A percentile compares a stretch with the other conserved stretches of the same genome.
Evolutionary conservation across 2,329 filamentous ascomycete genomes (phyloP).

Genomic region (Fusarium beomiforme): DNA sequence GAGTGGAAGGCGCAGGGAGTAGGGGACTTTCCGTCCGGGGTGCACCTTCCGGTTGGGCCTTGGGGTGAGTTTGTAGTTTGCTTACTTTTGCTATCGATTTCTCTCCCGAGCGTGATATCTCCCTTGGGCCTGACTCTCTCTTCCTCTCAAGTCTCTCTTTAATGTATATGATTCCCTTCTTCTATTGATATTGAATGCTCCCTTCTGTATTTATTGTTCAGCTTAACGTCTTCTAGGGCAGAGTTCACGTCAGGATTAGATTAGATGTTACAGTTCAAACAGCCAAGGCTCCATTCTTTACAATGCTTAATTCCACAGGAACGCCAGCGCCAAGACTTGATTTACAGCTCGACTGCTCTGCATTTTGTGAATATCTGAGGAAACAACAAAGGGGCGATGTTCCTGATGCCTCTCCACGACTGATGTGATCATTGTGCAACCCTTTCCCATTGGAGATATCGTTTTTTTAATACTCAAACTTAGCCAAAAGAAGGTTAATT

Average conservation of each 20-base stretch:
- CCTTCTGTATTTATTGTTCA: too few species aligned
- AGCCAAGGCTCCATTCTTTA: neutral
- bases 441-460: neutral
- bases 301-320: constrained; percentile 1
- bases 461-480: constrained; percentile 2
- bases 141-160: constrained; percentile 2
- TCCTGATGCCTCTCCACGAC: neutral
- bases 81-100: neutral
- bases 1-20: constrained; percentile 14
- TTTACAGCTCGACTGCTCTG: neutral
- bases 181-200: neutral
- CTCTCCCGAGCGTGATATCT: neutral
- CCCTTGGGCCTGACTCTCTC: constrained; percentile 18
- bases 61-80: neutral
- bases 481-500: constrained; percentile 10
- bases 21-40: constrained; percentile 24
- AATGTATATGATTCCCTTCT: neutral
- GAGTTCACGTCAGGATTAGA: constrained; percentile 1
- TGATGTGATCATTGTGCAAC: neutral
- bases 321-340: constrained; percentile 4
- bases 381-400: neutral
- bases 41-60: constrained; percentile 18
- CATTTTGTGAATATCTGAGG: neutral
- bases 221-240: neutral
- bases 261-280: constrained; percentile 5